Conservation (phyloP, 495 filamentous ascomycete genomes). For the Podospora sp. region DNA sequence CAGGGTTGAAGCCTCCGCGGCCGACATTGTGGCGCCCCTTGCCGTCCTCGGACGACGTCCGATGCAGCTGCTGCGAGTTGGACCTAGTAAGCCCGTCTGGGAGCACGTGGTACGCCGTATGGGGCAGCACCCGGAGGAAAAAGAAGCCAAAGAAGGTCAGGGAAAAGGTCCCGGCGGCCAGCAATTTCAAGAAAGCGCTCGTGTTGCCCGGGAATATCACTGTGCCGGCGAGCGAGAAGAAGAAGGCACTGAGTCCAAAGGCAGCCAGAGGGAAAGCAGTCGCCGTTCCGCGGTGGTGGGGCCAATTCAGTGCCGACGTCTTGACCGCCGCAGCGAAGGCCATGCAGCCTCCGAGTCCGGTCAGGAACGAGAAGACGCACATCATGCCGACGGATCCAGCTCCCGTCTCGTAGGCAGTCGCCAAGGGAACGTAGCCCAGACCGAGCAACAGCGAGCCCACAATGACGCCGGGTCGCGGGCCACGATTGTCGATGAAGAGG, state of each 20-base stretch:
- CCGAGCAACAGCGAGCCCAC: slow-evolving; percentile 71
- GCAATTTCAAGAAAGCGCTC: slow-evolving; percentile 73
- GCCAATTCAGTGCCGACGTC: slow-evolving; percentile 88
- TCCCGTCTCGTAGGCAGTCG: slow-evolving; percentile 62
- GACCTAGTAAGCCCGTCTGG: slow-evolving; percentile 48
- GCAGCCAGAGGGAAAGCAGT: slow-evolving; percentile 91
- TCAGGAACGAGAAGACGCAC: slow-evolving; percentile 81
- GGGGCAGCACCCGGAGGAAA: slow-evolving; percentile 77
- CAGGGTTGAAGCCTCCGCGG: slow-evolving; percentile 30
- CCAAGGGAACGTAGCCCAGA: slow-evolving; percentile 80
- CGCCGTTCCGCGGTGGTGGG: slow-evolving; percentile 85
- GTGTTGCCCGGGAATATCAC: slow-evolving; percentile 85
- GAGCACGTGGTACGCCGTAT: slow-evolving; percentile 66
- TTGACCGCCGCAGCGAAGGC: slow-evolving; percentile 88
- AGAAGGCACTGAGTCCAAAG: slow-evolving; percentile 94
- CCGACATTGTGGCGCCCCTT: slow-evolving; percentile 44
- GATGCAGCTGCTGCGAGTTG: slow-evolving; percentile 63
- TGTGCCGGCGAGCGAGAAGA: slow-evolving; percentile 80
- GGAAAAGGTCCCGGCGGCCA: slow-evolving; percentile 77
- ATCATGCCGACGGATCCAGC: slow-evolving; percentile 69
- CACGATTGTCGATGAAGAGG: slow-evolving; percentile 80
- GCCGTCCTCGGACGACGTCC: slow-evolving; percentile 61
- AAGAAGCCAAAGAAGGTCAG: slow-evolving; percentile 75
- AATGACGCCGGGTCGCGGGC: slow-evolving; percentile 75
- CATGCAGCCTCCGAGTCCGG: slow-evolving; percentile 83